Evolutionary conservation across 257 asterid species (phyloP).

Genomic region (Capsicum chinense): DNA sequence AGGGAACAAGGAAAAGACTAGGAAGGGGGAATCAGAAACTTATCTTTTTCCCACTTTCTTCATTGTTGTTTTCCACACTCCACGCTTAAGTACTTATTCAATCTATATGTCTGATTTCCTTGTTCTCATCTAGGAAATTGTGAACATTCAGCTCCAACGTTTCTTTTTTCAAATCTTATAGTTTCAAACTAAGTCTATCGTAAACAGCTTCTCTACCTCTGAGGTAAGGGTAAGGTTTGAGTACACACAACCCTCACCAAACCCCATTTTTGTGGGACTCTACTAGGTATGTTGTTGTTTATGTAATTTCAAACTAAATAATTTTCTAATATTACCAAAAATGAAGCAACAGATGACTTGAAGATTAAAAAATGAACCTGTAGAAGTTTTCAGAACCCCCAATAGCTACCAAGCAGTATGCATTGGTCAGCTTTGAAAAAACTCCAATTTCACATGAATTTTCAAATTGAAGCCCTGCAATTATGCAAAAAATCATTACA

Average conservation of each 20-base stretch:
- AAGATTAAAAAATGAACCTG: slow-evolving; percentile 47
- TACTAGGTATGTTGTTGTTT: too few species aligned
- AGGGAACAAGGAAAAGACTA: not conserved
- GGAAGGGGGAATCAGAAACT: not conserved
- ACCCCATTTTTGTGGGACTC: too few species aligned
- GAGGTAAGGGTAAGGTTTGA: too few species aligned
- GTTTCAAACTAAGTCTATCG: not conserved
- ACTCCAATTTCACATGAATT: slow-evolving; percentile 90
- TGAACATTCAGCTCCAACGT: not conserved
- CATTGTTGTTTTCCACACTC: not conserved
- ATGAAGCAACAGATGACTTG: not conserved
- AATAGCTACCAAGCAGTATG: slow-evolving; percentile 88
- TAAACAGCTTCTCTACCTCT: too few species aligned
- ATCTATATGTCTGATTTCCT: not conserved
- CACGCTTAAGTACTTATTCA: not conserved
- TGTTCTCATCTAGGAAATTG: not conserved
- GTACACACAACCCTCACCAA: too few species aligned
- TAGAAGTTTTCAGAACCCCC: slow-evolving; percentile 97
- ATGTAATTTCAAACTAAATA: slow-evolving; percentile 1
- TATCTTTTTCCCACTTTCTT: not conserved
- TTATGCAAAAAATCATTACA: not conserved
- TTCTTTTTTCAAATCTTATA: not conserved
- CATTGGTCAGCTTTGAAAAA: slow-evolving; percentile 91
- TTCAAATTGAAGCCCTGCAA: slow-evolving; percentile 79
- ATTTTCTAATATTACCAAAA: not conserved